A percentile compares a stretch with the other conserved stretches of the same genome.
Conservation (phyloP, 2,329 filamentous ascomycete genomes). For the Massarina eburnea region DNA sequence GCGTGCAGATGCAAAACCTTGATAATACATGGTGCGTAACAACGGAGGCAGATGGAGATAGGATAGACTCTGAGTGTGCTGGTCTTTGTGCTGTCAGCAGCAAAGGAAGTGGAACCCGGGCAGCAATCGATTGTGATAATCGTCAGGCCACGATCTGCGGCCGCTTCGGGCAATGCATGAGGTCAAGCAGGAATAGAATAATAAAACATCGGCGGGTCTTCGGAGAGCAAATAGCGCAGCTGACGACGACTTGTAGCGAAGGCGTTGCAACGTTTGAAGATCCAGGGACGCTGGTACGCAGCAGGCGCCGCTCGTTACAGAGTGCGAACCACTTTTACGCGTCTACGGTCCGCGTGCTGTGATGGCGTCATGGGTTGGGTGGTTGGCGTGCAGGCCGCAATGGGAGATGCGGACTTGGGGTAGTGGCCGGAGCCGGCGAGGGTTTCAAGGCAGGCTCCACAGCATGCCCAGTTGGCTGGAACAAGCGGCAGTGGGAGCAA, state of each 20-base stretch:
- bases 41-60: too few species aligned
- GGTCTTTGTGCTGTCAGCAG: too few species aligned
- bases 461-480: background rate
- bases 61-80: too few species aligned
- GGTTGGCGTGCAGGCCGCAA: background rate
- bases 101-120: background rate
- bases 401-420: background rate
- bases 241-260: slow-evolving; percentile 8
- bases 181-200: background rate
- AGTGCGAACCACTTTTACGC: background rate
- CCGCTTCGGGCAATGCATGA: background rate
- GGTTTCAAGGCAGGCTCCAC: background rate
- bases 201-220: slow-evolving; percentile 1
- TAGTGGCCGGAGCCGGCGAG: background rate
- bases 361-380: background rate
- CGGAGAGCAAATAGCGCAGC: background rate
- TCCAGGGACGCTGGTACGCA: background rate
- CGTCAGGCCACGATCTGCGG: background rate
- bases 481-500: background rate
- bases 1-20: background rate
- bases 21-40: too few species aligned
- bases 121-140: slow-evolving; percentile 1
- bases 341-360: background rate
- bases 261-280: background rate
- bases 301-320: background rate